phyloP scores from a whole-genome alignment of 352 stramenopile species.

The Albugo laibachii region DNA sequence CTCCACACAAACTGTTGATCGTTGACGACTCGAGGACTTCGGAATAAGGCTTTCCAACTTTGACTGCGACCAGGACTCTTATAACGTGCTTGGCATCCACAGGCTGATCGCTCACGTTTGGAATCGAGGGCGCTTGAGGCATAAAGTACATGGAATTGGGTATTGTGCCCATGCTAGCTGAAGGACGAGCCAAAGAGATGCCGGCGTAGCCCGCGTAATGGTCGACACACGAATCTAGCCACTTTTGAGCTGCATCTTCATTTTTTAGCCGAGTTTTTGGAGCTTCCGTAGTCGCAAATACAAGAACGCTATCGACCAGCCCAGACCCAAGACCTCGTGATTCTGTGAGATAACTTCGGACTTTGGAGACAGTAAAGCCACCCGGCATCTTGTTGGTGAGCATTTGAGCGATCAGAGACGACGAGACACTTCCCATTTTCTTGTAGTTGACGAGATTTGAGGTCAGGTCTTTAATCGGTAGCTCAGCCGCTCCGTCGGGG shows the following conservation, averaged over 20 bases:
- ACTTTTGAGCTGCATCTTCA: constrained; percentile 50
- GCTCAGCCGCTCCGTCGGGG: constrained; percentile 46
- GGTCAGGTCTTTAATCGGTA: constrained; percentile 50
- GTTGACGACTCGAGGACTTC: constrained; percentile 38
- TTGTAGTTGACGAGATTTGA: constrained; percentile 52
- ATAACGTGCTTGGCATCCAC: constrained; percentile 62
- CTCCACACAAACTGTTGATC: constrained; percentile 61
- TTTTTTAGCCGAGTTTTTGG: constrained; percentile 47
- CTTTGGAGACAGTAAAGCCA: constrained; percentile 61
- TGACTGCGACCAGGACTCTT: constrained; percentile 49
- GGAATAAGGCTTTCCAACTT: constrained; percentile 48
- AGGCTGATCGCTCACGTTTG: constrained; percentile 31
- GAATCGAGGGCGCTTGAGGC: constrained; percentile 20
- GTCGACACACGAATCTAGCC: constrained; percentile 50
- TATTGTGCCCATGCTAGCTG: constrained; percentile 4
- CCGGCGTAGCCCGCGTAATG: constrained; percentile 57
- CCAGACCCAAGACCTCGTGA: constrained; percentile 44
- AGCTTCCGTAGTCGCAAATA: constrained; percentile 35
- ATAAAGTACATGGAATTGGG: constrained; percentile 14
- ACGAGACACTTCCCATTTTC: constrained; percentile 42
- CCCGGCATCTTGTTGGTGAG: constrained; percentile 68
- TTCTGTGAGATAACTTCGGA: constrained; percentile 40
- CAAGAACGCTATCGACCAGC: constrained; percentile 55
- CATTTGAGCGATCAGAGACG: constrained; percentile 43
- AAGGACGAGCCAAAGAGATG: constrained; percentile 27